A percentile compares a stretch with the other conserved stretches of the same genome.
phyloP scores from a whole-genome alignment of 2,329 filamentous ascomycete genomes.

The Fusarium musae region DNA sequence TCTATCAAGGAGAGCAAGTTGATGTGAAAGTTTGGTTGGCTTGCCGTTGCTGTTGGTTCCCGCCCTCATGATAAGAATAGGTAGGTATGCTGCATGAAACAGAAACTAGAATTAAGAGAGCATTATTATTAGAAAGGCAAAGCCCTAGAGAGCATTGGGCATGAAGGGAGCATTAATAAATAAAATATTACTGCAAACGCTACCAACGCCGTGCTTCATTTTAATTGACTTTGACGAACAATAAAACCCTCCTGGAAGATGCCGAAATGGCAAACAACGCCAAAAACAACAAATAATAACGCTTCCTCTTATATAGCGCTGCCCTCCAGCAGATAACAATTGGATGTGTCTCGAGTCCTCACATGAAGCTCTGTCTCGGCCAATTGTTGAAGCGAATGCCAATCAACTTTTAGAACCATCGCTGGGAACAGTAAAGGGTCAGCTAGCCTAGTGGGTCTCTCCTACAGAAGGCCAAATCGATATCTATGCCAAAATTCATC shows the following conservation, averaged over 20 bases:
- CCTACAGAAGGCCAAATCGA: too few species aligned
- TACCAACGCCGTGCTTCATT: neutral
- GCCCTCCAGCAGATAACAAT: constrained; percentile 5
- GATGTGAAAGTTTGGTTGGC: constrained; percentile 26
- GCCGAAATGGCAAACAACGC: constrained; percentile 8
- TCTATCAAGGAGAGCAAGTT: constrained; percentile 24
- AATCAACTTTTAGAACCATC: constrained; percentile 23
- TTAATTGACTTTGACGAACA: neutral
- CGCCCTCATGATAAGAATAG: constrained; percentile 6
- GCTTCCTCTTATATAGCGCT: constrained; percentile 7
- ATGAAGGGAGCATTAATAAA: neutral
- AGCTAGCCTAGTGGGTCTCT: constrained; percentile 34
- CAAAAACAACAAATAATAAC: neutral
- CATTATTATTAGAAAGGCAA: constrained; percentile 1
- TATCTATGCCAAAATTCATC: too few species aligned
- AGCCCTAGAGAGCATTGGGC: neutral
- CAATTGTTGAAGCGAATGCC: constrained; percentile 27
- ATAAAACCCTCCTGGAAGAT: neutral
- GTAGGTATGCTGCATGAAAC: constrained; percentile 16
- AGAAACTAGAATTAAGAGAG: constrained; percentile 10
- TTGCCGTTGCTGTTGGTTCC: constrained; percentile 1
- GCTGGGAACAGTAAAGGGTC: constrained; percentile 1
- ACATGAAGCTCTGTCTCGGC: constrained; percentile 30
- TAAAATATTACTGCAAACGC: neutral
- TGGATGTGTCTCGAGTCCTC: constrained; percentile 16